A percentile compares a stretch with the other conserved stretches of the same genome.
phyloP scores from a whole-genome alignment of 495 filamentous ascomycete genomes.

The Talaromyces thailandensis region DNA sequence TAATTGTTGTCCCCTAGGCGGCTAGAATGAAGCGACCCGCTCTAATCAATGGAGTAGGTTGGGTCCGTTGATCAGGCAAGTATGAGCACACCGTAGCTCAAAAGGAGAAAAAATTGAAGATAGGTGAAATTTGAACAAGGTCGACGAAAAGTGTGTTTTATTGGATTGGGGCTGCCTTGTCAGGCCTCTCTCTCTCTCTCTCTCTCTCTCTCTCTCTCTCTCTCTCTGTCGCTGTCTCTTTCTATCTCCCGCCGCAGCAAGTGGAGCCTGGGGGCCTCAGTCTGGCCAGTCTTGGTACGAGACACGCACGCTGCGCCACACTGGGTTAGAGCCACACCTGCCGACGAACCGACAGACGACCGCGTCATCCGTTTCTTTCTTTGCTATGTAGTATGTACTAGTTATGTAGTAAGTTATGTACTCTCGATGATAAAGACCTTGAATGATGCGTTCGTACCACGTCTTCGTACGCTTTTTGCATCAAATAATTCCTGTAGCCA shows the following conservation, averaged over 20 bases:
- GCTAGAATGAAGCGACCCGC: not conserved
- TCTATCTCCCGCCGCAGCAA: not conserved
- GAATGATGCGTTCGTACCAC: not conserved
- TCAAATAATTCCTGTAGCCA: not conserved
- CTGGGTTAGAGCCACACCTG: not conserved
- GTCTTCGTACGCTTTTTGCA: not conserved
- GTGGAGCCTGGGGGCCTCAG: not conserved
- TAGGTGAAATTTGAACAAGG: not conserved
- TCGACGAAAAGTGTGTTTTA: not conserved
- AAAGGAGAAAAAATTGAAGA: not conserved
- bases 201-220: not conserved
- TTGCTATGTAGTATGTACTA: too few relatives aligned
- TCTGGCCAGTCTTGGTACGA: not conserved
- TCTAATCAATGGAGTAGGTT: not conserved
- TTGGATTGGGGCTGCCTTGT: not conserved
- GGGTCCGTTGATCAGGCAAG: not conserved
- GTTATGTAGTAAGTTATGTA: not conserved
- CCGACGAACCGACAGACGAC: not conserved
- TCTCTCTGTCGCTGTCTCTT: not conserved
- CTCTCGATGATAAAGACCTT: not conserved
- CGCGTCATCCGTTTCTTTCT: not conserved
- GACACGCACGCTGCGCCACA: slow-evolving; percentile 1
- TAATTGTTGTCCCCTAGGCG: not conserved
- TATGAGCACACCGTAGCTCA: not conserved
- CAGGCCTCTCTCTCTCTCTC: not conserved